Conservation (phyloP, 495 filamentous ascomycete genomes). For the Barbatosphaeria neglecta region DNA sequence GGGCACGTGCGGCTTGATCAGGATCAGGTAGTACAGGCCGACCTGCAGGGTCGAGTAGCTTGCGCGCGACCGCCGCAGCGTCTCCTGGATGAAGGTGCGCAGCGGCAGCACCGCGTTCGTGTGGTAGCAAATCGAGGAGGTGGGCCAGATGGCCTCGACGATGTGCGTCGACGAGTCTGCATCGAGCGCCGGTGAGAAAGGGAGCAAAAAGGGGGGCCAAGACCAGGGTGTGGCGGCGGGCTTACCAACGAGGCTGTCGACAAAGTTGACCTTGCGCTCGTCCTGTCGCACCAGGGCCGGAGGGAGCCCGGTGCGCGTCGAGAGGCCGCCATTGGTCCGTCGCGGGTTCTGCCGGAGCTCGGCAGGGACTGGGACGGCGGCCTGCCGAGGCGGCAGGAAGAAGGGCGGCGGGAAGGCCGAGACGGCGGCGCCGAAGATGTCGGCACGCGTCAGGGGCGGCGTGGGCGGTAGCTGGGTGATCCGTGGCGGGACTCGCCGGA, state of each 20-base stretch:
- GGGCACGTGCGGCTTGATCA: constrained; percentile 86
- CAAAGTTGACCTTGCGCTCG: constrained; percentile 90
- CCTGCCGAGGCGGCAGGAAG: too few relatives aligned
- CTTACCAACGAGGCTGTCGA: constrained; percentile 99
- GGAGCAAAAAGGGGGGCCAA: constrained; percentile 6
- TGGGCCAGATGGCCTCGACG: constrained; percentile 95
- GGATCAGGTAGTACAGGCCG: constrained; percentile 87
- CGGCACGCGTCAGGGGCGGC: too few relatives aligned
- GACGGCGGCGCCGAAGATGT: too few relatives aligned
- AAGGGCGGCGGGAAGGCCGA: too few relatives aligned
- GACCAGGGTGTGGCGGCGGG: background rate
- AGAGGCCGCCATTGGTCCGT: constrained; percentile 48
- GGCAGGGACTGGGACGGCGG: constrained; percentile 21
- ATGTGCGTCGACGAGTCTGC: constrained; percentile 95
- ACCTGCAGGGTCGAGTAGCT: constrained; percentile 97
- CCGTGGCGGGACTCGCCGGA: too few relatives aligned
- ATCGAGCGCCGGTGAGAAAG: constrained; percentile 14
- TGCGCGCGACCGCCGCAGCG: constrained; percentile 82
- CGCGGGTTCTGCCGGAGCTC: constrained; percentile 75
- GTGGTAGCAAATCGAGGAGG: constrained; percentile 49
- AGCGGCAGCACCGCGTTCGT: constrained; percentile 65
- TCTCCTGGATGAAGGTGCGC: constrained; percentile 94
- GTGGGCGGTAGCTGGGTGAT: too few relatives aligned
- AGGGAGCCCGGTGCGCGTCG: constrained; percentile 53
- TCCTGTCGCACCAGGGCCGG: constrained; percentile 78